phyloP scores from a whole-genome alignment of 2,329 filamentous ascomycete genomes.

The Pseudocercospora ulei region DNA sequence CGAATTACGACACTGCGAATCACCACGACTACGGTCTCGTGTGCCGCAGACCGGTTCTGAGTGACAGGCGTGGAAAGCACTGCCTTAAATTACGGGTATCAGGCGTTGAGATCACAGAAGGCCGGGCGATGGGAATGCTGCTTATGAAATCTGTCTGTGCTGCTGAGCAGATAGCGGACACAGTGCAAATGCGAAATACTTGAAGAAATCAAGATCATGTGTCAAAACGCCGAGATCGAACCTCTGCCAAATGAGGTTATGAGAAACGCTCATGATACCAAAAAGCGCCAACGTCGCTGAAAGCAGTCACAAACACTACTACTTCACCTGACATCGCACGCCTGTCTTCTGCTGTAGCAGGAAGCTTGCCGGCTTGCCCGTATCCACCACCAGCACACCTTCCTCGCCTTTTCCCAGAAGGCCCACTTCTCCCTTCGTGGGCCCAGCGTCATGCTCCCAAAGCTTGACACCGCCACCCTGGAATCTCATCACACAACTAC shows the following conservation, averaged over 20 bases:
- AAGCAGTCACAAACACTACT: not conserved
- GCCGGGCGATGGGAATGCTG: constrained; percentile 17
- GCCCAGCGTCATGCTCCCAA: constrained; percentile 44
- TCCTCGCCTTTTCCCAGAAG: constrained; percentile 61
- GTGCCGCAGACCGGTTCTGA: constrained; percentile 14
- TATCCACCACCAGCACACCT: constrained; percentile 59
- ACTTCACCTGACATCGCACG: not conserved
- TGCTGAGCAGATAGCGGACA: constrained; percentile 22
- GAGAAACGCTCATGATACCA: not conserved
- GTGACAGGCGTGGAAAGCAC: constrained; percentile 8
- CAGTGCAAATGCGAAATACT: constrained; percentile 22
- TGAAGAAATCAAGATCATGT: constrained; percentile 14
- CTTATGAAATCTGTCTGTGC: constrained; percentile 12
- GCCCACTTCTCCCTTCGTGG: constrained; percentile 24
- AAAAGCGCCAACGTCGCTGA: not conserved
- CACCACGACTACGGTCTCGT: constrained; percentile 10
- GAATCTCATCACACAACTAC: constrained; percentile 60
- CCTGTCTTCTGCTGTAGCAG: constrained; percentile 24
- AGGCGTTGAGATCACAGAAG: constrained; percentile 18
- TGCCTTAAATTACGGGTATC: constrained; percentile 17
- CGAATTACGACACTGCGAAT: constrained; percentile 13
- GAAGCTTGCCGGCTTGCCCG: constrained; percentile 37
- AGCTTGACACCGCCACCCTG: constrained; percentile 55
- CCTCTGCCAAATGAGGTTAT: no score
- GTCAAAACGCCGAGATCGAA: no score